These are phyloP conservation scores for Prunus yedoensis DNA, from an alignment of 331 rosid genomes.

Conservation along the genomic window DNA sequence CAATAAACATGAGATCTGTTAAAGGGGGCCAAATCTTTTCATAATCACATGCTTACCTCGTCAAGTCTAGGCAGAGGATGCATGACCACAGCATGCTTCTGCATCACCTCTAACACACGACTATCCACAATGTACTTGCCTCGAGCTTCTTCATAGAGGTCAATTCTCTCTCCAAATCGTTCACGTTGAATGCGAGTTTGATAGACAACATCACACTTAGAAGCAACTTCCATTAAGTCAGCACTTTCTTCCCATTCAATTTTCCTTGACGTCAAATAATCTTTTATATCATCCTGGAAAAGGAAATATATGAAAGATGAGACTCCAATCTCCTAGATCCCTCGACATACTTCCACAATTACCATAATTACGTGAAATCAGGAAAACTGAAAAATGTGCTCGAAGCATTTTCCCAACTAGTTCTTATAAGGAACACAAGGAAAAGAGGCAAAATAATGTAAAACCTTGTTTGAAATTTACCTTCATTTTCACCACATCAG, in stretches of 20 bases:
- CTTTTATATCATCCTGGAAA: slow-evolving; percentile 80
- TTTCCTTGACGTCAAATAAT: slow-evolving; percentile 60
- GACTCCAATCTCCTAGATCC: background rate
- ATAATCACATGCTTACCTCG: slow-evolving; percentile 42
- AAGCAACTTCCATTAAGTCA: slow-evolving; percentile 79
- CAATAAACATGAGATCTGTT: background rate
- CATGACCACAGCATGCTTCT: slow-evolving; percentile 77
- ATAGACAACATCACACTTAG: slow-evolving; percentile 79
- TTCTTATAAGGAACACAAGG: background rate
- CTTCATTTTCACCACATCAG: slow-evolving; percentile 86
- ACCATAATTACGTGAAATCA: background rate
- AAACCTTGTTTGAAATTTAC: slow-evolving; percentile 26
- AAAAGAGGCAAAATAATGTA: background rate
- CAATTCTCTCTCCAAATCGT: slow-evolving; percentile 72
- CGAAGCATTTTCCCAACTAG: background rate
- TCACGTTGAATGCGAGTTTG: slow-evolving; percentile 94
- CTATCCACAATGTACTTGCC: slow-evolving; percentile 77
- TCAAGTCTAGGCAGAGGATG: slow-evolving; percentile 92
- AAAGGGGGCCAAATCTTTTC: background rate
- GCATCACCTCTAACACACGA: slow-evolving; percentile 66
- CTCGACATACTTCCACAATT: background rate
- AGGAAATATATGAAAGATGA: slow-evolving; percentile 10
- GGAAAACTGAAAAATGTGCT: background rate
- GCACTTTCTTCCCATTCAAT: slow-evolving; percentile 82
- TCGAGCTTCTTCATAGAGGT: slow-evolving; percentile 76